A percentile compares a stretch with the other conserved stretches of the same genome.
phyloP scores from a whole-genome alignment of 176 grass and related monocot species.

The Olyra latifolia region DNA sequence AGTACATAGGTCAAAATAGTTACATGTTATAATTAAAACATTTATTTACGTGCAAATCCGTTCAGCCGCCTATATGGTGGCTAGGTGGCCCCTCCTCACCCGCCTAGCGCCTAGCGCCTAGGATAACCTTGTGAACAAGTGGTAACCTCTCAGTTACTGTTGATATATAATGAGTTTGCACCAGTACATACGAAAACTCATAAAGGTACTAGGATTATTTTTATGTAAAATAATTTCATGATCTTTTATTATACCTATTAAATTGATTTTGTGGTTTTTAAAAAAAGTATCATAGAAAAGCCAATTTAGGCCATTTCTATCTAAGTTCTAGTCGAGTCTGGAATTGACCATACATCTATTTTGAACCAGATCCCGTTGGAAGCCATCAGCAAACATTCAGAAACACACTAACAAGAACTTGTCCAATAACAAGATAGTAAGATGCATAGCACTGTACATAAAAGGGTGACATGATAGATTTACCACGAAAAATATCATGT shows the following conservation, averaged over 20 bases:
- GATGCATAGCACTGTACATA: neutral
- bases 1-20: too few relatives aligned
- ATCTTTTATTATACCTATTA: neutral
- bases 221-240: neutral
- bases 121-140: too few relatives aligned
- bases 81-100: too few relatives aligned
- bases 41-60: too few relatives aligned
- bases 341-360: neutral
- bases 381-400: neutral
- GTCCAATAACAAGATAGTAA: neutral
- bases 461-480: slow-evolving; percentile 13
- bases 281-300: neutral
- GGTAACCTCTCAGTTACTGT: neutral
- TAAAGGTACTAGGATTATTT: neutral
- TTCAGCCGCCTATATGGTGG: too few relatives aligned
- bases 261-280: neutral
- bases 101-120: too few relatives aligned
- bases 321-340: neutral
- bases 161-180: neutral
- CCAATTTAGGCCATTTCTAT: neutral
- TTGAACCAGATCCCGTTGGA: slow-evolving; percentile 4
- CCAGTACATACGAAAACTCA: neutral
- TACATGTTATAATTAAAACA: too few relatives aligned
- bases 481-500: slow-evolving; percentile 81
- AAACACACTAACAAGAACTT: neutral